A percentile compares a stretch with the other conserved stretches of the same genome.
These are phyloP conservation scores for Alternaria longipes DNA, from an alignment of 2,329 filamentous ascomycete species.

Conservation along the genomic window DNA sequence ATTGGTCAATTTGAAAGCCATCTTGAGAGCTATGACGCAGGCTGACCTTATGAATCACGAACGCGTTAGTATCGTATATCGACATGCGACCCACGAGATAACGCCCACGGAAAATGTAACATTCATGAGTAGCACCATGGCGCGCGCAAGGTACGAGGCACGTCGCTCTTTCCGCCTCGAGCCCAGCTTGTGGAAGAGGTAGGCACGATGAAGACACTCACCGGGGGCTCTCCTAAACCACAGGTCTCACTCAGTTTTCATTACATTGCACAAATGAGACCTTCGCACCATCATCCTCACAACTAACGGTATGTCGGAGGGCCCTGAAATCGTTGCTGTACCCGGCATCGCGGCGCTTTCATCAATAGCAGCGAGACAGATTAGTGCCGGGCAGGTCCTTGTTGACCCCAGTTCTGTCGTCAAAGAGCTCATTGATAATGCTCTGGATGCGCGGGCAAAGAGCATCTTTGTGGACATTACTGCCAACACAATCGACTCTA, in stretches of 20 bases:
- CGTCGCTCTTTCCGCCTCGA: slow-evolving; percentile 23
- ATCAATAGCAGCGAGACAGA: slow-evolving; percentile 58
- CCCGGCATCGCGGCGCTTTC: slow-evolving; percentile 54
- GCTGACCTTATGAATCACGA: not conserved
- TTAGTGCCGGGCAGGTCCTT: slow-evolving; percentile 70
- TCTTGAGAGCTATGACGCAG: slow-evolving; percentile 23
- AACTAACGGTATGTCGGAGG: slow-evolving; percentile 22
- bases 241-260: slow-evolving; percentile 6
- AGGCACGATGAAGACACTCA: slow-evolving; percentile 31
- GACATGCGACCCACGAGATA: not conserved
- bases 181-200: slow-evolving; percentile 16
- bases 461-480: slow-evolving; percentile 72
- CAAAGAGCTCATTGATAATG: slow-evolving; percentile 82
- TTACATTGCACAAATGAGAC: not conserved
- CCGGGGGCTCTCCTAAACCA: not conserved
- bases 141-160: slow-evolving; percentile 4
- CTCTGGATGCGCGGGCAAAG: slow-evolving; percentile 75
- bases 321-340: slow-evolving; percentile 4
- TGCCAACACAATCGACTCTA: slow-evolving; percentile 71
- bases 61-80: not conserved
- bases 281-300: not conserved
- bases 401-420: slow-evolving; percentile 69
- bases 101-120: not conserved
- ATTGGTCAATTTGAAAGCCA: slow-evolving; percentile 38
- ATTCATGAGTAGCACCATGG: not conserved